A percentile compares a stretch with the other conserved stretches of the same genome.
phyloP scores from a whole-genome alignment of 768 basidiomycete species.

The Chlorophyllum brunneum region DNA sequence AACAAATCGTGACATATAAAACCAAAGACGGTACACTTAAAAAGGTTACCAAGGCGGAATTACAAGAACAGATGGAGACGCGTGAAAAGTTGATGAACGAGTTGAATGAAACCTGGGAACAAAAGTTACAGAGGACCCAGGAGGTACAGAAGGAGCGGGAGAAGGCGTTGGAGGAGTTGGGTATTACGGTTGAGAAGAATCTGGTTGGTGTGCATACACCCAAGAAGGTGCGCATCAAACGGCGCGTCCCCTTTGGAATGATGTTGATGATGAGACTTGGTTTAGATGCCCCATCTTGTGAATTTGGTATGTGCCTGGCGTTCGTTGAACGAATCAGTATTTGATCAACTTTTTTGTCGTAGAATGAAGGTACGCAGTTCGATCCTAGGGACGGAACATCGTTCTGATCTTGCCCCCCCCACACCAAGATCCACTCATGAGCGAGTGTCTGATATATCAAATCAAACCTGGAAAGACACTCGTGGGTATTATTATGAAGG shows the following conservation, averaged over 20 bases:
- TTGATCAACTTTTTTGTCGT: too few species aligned
- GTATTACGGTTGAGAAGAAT: slow-evolving; percentile 97
- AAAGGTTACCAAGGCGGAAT: slow-evolving; percentile 94
- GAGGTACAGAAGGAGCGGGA: slow-evolving; percentile 97
- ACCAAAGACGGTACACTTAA: slow-evolving; percentile 91
- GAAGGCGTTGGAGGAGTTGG: slow-evolving; percentile 94
- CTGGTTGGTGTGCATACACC: slow-evolving; percentile 96
- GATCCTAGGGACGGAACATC: too few species aligned
- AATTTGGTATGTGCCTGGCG: slow-evolving; percentile 59
- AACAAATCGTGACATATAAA: slow-evolving; percentile 93
- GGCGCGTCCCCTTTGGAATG: slow-evolving; percentile 26
- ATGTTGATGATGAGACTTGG: slow-evolving; percentile 10
- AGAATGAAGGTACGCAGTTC: too few species aligned
- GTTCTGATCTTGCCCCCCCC: slow-evolving; percentile 13
- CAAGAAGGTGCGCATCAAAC: slow-evolving; percentile 65
- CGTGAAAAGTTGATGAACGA: slow-evolving; percentile 95
- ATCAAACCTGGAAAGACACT: slow-evolving; percentile 82
- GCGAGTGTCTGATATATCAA: slow-evolving; percentile 92
- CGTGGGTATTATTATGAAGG: slow-evolving; percentile 33
- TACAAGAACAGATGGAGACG: slow-evolving; percentile 95
- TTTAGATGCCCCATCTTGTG: slow-evolving; percentile 93
- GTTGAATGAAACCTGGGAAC: slow-evolving; percentile 94
- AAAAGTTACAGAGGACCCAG: slow-evolving; percentile 87
- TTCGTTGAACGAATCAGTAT: slow-evolving; percentile 20
- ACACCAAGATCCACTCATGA: slow-evolving; percentile 89